Base-by-base conservation (phyloP, 257 asterid species). In the Lantana camara region DNA sequence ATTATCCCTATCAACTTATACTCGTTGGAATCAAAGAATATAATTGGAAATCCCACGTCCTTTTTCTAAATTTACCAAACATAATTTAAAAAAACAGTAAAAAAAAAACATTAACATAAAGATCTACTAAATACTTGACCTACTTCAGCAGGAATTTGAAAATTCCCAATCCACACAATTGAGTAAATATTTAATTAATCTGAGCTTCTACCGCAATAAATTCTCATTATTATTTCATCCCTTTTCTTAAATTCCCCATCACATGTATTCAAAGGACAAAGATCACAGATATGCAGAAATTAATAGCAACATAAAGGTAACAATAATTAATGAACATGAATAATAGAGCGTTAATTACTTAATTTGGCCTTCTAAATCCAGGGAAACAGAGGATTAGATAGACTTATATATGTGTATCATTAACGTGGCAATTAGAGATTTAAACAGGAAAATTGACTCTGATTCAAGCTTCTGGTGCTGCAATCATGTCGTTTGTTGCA, bases 351-450 rank as follows among this genome's bases (percentile, higher is more conserved):
- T 40, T 14, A 27, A 27, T 27, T 27, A 27, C 32, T 27, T 27
- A n/a, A 66, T 52, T 22, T 58, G 23, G 52, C 41, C 60, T 73
- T 71, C 60, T 59, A 73, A 71, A 65, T 73, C 49, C 61, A 48
- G 30, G 44, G 49, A 68, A 68, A 73, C 46, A 66, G 66, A 76
- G 74, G 75, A 73, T 22, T 51, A 23, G 73, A 55, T 56, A 57
- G 62, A n/a, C n/a, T n/a, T n/a, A n/a, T 35, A 47, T 40, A 60
- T 15, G 60, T 48, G 37, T 75, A 68, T 60, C 59, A 70, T 49
- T 13, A 8, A 17, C 51, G 21, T 57, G 60, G 41, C 8, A 37
- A 30, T 10, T 56, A 21, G 17, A 30, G 4, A 40, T 13, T 20
- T 30, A 22, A 52, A 41, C 45, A 48, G 52, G 23, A 35, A 56